Evolutionary conservation across 2,329 filamentous ascomycete species (phyloP), one percentile per base, ranked within the genome.

Genomic region (Exophiala bonariae): DNA sequence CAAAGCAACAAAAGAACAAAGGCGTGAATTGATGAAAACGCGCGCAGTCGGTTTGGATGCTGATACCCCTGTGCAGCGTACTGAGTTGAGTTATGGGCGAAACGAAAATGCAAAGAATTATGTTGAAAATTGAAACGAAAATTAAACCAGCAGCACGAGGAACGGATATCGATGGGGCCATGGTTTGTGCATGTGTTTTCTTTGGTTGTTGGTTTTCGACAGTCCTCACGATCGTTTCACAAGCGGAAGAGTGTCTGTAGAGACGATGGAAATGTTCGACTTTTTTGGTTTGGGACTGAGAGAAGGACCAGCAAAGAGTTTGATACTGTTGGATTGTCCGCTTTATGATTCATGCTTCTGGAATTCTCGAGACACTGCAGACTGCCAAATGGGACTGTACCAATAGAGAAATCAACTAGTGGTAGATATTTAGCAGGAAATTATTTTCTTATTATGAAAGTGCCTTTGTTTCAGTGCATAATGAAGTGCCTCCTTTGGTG

Each of bases 401-500:
- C 49, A 50, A 44, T 43, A 52, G 14, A 40, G 22, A 22, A 18
- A 18, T 7, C 4, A 37, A 19, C 23, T 23, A 17, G 31, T 17
- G 44, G 49, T 52, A 49, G 41, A 45, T 52, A 48, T 30, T 45
- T 52, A 45, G 49, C 49, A 52, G 39, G 33, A 40, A 44, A 6
- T 36, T 20, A 32, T 47, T 18, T 22, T 8, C 6, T 26, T 26
- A 26, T 26, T 6, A 26, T 6, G 23, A 26, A 26, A 26, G 11
- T n/a, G n/a, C 11, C 4, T 16, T 41, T 41, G n/a, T n/a, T n/a
- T n/a, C n/a, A n/a, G n/a, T n/a, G n/a, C n/a, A n/a, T n/a, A n/a
- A n/a, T n/a, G n/a, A n/a, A n/a, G n/a, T n/a, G n/a, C n/a, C n/a
- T n/a, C n/a, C n/a, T n/a, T n/a, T n/a, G n/a, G n/a, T n/a, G n/a